These are phyloP conservation scores for Phytophthora syringae DNA, from an alignment of 352 stramenopile species.

Conservation along the genomic window DNA sequence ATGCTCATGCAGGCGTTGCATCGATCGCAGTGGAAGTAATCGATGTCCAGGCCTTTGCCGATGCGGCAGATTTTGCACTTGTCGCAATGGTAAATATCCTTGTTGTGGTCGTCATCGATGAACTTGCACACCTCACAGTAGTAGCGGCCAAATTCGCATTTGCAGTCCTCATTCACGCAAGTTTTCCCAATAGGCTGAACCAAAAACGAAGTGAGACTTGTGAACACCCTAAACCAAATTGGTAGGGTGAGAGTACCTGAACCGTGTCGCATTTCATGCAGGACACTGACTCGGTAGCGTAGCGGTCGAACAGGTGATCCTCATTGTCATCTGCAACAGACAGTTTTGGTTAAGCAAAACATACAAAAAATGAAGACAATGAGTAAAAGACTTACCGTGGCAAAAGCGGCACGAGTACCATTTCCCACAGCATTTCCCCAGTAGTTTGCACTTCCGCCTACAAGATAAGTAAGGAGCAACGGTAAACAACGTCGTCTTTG, in stretches of 20 bases:
- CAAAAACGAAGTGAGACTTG: constrained; percentile 4
- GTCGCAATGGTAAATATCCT: constrained; percentile 98
- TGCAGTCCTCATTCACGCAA: constrained; percentile 75
- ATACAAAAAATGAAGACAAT: background rate
- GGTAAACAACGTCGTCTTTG: background rate
- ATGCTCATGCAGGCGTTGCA: constrained; percentile 98
- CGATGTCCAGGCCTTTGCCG: constrained; percentile 94
- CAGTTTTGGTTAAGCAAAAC: background rate
- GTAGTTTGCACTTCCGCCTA: constrained; percentile 81
- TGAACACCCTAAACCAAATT: background rate
- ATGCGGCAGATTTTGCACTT: constrained; percentile 98
- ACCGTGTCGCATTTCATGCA: constrained; percentile 93
- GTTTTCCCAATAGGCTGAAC: constrained; percentile 64
- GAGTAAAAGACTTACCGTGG: constrained; percentile 59
- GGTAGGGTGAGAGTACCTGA: constrained; percentile 53
- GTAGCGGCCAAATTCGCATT: constrained; percentile 91
- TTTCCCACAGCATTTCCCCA: constrained; percentile 87
- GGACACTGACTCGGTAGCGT: constrained; percentile 93
- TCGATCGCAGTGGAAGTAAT: constrained; percentile 98
- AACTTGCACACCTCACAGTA: constrained; percentile 97
- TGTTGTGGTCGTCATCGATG: constrained; percentile 92
- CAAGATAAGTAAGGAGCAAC: background rate
- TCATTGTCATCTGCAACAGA: constrained; percentile 67
- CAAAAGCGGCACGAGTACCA: constrained; percentile 93
- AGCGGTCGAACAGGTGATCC: constrained; percentile 93